These are phyloP conservation scores for Achlya hypogyna DNA, from an alignment of 352 stramenopile species.

Conservation along the genomic window DNA sequence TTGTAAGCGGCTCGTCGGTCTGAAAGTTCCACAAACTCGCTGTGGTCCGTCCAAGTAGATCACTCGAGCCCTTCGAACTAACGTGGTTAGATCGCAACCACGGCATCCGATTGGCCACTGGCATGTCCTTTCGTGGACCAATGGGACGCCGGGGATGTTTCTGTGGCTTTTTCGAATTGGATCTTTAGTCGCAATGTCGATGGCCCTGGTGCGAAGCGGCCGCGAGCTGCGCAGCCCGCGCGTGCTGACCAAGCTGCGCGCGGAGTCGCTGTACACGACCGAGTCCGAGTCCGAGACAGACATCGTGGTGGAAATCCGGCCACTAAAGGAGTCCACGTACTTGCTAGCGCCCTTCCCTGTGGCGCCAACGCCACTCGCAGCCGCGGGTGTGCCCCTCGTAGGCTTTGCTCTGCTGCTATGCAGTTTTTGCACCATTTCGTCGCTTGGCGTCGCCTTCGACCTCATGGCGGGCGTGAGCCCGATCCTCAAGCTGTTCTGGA, in stretches of 20 bases:
- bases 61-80: background rate
- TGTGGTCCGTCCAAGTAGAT: too few species aligned
- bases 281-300: background rate
- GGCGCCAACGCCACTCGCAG: background rate
- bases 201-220: background rate
- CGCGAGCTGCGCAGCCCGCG: too few species aligned
- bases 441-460: conserved; percentile 66
- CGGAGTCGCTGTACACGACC: background rate
- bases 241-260: background rate
- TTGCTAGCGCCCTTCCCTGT: background rate
- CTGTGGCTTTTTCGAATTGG: too few species aligned
- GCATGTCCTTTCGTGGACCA: too few species aligned
- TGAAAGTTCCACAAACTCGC: too few species aligned
- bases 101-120: background rate
- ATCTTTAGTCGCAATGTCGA: background rate
- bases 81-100: background rate
- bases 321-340: background rate
- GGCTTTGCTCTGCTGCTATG: conserved; percentile 56
- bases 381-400: conserved; percentile 37
- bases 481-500: conserved; percentile 82
- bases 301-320: background rate
- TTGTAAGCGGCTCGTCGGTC: too few species aligned
- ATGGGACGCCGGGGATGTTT: too few species aligned
- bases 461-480: conserved; percentile 45
- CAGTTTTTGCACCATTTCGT: conserved; percentile 66